These are phyloP conservation scores for Medicago arabica DNA, from an alignment of 306 rosid genomes.

Conservation along the genomic window DNA sequence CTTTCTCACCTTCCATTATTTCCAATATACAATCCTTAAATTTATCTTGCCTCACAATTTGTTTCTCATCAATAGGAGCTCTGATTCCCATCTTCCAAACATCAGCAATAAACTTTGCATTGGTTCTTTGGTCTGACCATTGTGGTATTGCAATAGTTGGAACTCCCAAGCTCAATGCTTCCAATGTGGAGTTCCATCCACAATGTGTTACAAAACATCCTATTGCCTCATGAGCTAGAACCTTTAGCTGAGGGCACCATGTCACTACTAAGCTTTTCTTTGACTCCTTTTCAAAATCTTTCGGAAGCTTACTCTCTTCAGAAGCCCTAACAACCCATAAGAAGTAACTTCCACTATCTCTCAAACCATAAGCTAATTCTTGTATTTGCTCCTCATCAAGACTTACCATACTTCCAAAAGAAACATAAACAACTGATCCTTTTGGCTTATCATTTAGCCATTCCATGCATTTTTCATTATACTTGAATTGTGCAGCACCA, in stretches of 20 bases:
- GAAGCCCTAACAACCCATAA: slow-evolving; percentile 20
- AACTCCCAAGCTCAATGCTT: slow-evolving; percentile 39
- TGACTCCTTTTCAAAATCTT: slow-evolving; percentile 24
- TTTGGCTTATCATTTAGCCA: slow-evolving; percentile 33
- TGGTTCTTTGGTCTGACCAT: slow-evolving; percentile 24
- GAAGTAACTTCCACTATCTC: neutral
- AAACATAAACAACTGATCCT: slow-evolving; percentile 23
- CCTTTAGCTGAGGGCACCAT: slow-evolving; percentile 39
- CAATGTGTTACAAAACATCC: slow-evolving; percentile 40
- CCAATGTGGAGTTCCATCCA: slow-evolving; percentile 42
- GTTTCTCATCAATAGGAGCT: neutral
- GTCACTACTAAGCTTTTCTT: slow-evolving; percentile 9
- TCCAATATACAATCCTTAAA: slow-evolving; percentile 24
- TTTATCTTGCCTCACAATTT: slow-evolving; percentile 7
- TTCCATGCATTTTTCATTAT: slow-evolving; percentile 7
- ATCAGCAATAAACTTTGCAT: slow-evolving; percentile 23
- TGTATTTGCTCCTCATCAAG: slow-evolving; percentile 10
- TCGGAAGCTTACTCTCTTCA: slow-evolving; percentile 27
- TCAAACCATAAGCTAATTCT: slow-evolving; percentile 12
- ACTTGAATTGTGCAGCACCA: neutral
- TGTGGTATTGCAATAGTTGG: slow-evolving; percentile 35
- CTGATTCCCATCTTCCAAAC: slow-evolving; percentile 42
- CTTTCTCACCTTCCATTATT: slow-evolving; percentile 36
- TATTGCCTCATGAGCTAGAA: slow-evolving; percentile 34
- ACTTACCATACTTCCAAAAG: neutral